Conservation (phyloP, 2,329 filamentous ascomycete genomes). For the Waltergamsia citrina region DNA sequence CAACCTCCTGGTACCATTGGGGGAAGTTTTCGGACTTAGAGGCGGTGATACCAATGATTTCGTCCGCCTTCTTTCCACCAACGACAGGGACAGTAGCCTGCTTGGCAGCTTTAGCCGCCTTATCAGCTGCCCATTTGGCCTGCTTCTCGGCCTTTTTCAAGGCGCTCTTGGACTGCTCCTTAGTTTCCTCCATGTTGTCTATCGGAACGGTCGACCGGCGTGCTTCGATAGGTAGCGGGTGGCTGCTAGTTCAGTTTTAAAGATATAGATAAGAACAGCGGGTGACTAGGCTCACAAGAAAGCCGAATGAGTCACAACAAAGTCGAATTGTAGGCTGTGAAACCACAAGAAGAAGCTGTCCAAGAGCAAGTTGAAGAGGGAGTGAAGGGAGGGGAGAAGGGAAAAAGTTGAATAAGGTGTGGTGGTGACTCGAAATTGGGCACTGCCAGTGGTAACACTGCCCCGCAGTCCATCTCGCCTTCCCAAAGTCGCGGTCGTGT, state of each 20-base stretch:
- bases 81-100: slow-evolving; percentile 39
- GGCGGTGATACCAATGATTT: slow-evolving; percentile 81
- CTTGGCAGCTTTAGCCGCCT: slow-evolving; percentile 53
- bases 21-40: slow-evolving; percentile 81
- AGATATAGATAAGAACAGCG: background rate
- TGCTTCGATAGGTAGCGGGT: background rate
- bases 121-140: slow-evolving; percentile 50
- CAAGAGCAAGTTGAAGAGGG: background rate
- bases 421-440: slow-evolving; percentile 4
- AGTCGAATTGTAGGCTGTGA: background rate
- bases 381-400: background rate
- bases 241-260: background rate
- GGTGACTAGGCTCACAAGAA: background rate
- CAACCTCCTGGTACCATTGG: slow-evolving; percentile 95
- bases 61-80: slow-evolving; percentile 50
- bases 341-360: background rate
- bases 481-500: slow-evolving; percentile 1
- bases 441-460: background rate
- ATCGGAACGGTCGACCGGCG: background rate
- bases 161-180: slow-evolving; percentile 48
- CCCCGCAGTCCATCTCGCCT: slow-evolving; percentile 4
- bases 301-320: slow-evolving; percentile 1
- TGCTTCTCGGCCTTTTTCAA: slow-evolving; percentile 59
- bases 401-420: background rate
- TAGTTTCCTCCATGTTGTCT: slow-evolving; percentile 17